These are phyloP conservation scores for Paracoccidioides brasiliensis DNA, from an alignment of 2,329 filamentous ascomycete genomes.

Conservation along the genomic window DNA sequence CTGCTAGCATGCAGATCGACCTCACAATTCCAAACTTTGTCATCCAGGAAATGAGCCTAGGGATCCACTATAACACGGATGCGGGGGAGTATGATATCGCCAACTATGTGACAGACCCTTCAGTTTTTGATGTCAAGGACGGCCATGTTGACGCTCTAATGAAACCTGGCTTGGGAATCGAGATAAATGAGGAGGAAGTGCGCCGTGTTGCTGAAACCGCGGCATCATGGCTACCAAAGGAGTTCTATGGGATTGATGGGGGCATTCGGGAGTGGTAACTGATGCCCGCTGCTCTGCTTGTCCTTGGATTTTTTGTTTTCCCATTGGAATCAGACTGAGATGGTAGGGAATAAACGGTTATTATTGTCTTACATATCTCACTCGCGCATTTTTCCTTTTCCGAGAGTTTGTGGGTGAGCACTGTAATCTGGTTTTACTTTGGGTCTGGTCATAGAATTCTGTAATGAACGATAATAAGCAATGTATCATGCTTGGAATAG, in stretches of 20 bases:
- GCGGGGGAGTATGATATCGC: slow-evolving; percentile 50
- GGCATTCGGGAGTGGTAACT: slow-evolving; percentile 50
- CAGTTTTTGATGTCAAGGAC: slow-evolving; percentile 16
- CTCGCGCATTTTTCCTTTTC: not conserved
- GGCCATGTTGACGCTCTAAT: slow-evolving; percentile 39
- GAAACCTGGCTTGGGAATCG: slow-evolving; percentile 18
- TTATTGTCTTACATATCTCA: not conserved
- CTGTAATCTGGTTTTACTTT: not conserved
- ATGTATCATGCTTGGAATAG: too few relatives aligned
- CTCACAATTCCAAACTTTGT: slow-evolving; percentile 50
- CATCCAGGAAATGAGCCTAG: slow-evolving; percentile 67
- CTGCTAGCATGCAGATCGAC: slow-evolving; percentile 57
- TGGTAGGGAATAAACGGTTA: too few relatives aligned
- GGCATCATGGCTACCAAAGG: slow-evolving; percentile 49
- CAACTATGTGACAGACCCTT: slow-evolving; percentile 36
- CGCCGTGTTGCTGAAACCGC: slow-evolving; percentile 38
- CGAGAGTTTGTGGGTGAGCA: not conserved
- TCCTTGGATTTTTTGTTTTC: not conserved
- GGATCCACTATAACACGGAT: slow-evolving; percentile 62
- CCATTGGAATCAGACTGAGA: too few relatives aligned
- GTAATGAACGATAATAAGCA: not conserved
- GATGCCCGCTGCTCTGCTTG: not conserved
- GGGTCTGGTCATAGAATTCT: not conserved
- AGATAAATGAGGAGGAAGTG: slow-evolving; percentile 53
- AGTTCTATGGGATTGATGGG: slow-evolving; percentile 51